Percentiles rank a stretch among this genome's conserved stretches.
phyloP scores from a whole-genome alignment of 129 eudicot genomes.

The Dittrichia graveolens region DNA sequence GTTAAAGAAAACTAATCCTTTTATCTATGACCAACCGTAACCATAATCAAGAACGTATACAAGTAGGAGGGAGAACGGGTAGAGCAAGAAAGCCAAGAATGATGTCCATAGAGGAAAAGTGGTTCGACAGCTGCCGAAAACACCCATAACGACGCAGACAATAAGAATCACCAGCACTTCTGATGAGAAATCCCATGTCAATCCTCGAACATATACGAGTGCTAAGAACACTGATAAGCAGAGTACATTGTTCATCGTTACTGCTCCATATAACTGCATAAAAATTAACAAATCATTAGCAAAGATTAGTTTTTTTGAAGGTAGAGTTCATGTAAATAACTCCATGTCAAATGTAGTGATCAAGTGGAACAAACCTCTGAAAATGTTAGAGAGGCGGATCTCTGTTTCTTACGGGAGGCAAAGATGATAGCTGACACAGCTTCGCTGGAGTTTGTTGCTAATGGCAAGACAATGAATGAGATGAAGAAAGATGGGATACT shows the following conservation, averaged over 20 bases:
- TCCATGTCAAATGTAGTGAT: slow-evolving; percentile 1
- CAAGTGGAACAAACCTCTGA: slow-evolving; percentile 87
- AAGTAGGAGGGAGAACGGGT: slow-evolving; percentile 72
- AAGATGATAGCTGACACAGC: slow-evolving; percentile 93
- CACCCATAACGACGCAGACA: slow-evolving; percentile 77
- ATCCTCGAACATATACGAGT: slow-evolving; percentile 70
- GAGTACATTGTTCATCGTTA: slow-evolving; percentile 78
- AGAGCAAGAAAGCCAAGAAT: slow-evolving; percentile 67
- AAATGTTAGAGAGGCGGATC: slow-evolving; percentile 91
- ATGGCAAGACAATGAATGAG: slow-evolving; percentile 81
- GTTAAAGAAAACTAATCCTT: background rate
- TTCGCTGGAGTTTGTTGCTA: slow-evolving; percentile 94
- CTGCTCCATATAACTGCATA: slow-evolving; percentile 82
- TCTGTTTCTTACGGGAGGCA: slow-evolving; percentile 70
- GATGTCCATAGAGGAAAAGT: slow-evolving; percentile 92
- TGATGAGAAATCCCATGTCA: slow-evolving; percentile 84
- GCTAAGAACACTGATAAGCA: slow-evolving; percentile 87
- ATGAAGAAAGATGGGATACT: slow-evolving; percentile 88
- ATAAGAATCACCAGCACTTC: slow-evolving; percentile 78
- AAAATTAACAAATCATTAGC: slow-evolving; percentile 3
- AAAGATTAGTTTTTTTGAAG: background rate
- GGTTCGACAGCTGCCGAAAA: slow-evolving; percentile 74
- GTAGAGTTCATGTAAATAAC: background rate
- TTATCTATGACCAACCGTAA: slow-evolving; percentile 72
- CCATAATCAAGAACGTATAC: slow-evolving; percentile 84